Conservation (phyloP, 192 early-diverging fungal species). For the Gaertneriomyces sp. region DNA sequence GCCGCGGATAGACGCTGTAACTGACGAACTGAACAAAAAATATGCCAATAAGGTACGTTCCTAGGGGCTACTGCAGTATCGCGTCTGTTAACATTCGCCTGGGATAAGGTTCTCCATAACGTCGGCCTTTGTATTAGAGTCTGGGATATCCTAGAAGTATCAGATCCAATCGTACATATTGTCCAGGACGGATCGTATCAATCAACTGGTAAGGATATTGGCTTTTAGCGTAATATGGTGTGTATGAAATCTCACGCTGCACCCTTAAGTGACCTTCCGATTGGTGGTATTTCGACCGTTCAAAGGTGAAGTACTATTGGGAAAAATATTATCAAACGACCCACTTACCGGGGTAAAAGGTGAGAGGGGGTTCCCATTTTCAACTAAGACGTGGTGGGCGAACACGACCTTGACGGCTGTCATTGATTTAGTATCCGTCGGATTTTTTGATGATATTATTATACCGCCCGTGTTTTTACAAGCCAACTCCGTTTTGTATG, state of each 20-base stretch:
- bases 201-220: constrained; percentile 55
- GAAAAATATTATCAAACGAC: constrained; percentile 67
- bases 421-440: constrained; percentile 60
- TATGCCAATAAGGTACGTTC: constrained; percentile 82
- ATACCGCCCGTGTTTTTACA: constrained; percentile 69
- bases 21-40: constrained; percentile 85
- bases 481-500: constrained; percentile 60
- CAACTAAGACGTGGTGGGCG: neutral
- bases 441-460: constrained; percentile 89
- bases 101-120: constrained; percentile 69
- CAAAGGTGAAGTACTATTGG: constrained; percentile 78
- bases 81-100: neutral
- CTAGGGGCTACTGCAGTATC: neutral
- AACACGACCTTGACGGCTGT: neutral
- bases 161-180: constrained; percentile 82
- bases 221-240: neutral
- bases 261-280: constrained; percentile 66
- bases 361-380: constrained; percentile 21
- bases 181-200: constrained; percentile 76
- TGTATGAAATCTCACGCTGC: neutral
- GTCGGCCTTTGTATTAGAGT: constrained; percentile 86
- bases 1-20: constrained; percentile 69
- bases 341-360: constrained; percentile 68
- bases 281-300: constrained; percentile 90
- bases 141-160: constrained; percentile 74